Evolutionary conservation across 2,329 filamentous ascomycete genomes (phyloP), one percentile per base, ranked within the genome.

Genomic region (Penicillium sp.): DNA sequence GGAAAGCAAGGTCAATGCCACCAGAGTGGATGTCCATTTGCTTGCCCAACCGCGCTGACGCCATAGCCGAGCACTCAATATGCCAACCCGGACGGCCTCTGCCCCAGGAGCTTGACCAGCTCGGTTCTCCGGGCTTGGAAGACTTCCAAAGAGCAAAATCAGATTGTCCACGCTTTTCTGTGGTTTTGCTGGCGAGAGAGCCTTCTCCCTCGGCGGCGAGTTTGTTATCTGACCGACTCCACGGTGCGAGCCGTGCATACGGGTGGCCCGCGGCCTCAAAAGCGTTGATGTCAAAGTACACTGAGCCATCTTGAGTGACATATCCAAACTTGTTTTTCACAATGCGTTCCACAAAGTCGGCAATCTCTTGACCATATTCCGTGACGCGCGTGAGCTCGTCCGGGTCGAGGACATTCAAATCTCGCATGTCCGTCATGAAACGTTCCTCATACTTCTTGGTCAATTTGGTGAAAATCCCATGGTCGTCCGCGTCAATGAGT

Each of bases 31-130:
- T 85, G 61, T 96, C 90, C 72, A 96, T 88, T 44, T 82, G 76
- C 17, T 80, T 74, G 4, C 89, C 89, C 1, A 96, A 70, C n/a
- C 88, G 76, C 47, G 89, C 85, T 2, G 85, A 90, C 0, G 89
- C 88, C 90, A 96, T 95, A 11, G 88, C 88, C 1, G 84, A 89
- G 78, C 90, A 95, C 68, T 95, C 89, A 56, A 95, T 95, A 59
- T 95, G 90, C 90, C 90, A 96, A 12, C 90, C 90, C 1, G 90
- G 90, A 30, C 90, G 75, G 3, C 89, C 89, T 39, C 80, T 74
- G 3, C 90, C 88, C 89, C 90, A 96, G 3, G 80, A 80, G 52
- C 84, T 92, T 4, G 80, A 73, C 90, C 90, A 96, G 49, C 79
- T 84, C 0, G 90, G 90, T 71, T 96, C 90, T 29, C 90, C 90